Evolutionary conservation across 2,329 filamentous ascomycete genomes (phyloP).

Genomic region (Cladosporium sp.): DNA sequence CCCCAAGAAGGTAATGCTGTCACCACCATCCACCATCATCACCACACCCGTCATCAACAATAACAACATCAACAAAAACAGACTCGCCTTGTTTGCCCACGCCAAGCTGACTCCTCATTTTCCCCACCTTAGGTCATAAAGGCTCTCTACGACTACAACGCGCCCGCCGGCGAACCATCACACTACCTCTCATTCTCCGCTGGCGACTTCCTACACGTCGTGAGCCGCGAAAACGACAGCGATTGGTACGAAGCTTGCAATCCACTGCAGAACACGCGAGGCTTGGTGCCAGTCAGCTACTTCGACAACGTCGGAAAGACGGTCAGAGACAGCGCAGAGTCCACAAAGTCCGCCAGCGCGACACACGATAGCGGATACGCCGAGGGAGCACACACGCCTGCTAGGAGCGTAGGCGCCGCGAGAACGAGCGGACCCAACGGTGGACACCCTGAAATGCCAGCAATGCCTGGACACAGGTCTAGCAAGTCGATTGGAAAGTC

Average conservation of each 20-base stretch:
- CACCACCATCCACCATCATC: too few species aligned
- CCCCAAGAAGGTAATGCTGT: slow-evolving; percentile 73
- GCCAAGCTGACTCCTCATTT: neutral
- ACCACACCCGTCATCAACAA: too few species aligned
- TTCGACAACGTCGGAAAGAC: slow-evolving; percentile 91
- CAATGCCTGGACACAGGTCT: slow-evolving; percentile 26
- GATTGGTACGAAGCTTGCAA: slow-evolving; percentile 99
- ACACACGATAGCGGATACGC: slow-evolving; percentile 92
- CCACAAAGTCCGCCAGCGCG: slow-evolving; percentile 40
- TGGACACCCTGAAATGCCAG: slow-evolving; percentile 17
- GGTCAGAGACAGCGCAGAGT: slow-evolving; percentile 72
- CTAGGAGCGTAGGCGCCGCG: slow-evolving; percentile 26
- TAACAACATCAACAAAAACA: too few species aligned
- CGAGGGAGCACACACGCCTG: slow-evolving; percentile 42
- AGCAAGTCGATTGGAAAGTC: slow-evolving; percentile 47
- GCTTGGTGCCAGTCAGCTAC: slow-evolving; percentile 87
- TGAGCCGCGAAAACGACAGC: slow-evolving; percentile 85
- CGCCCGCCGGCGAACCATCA: slow-evolving; percentile 51
- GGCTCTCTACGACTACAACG: slow-evolving; percentile 88
- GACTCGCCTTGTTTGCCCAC: neutral
- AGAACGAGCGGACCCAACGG: slow-evolving; percentile 29
- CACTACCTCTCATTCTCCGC: slow-evolving; percentile 79
- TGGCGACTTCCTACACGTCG: slow-evolving; percentile 97
- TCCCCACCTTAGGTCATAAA: slow-evolving; percentile 71
- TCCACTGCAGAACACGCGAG: slow-evolving; percentile 79